Evolutionary conservation across 2,329 filamentous ascomycete genomes (phyloP), one percentile per base, ranked within the genome.

Genomic region (Xylariaceae sp.): DNA sequence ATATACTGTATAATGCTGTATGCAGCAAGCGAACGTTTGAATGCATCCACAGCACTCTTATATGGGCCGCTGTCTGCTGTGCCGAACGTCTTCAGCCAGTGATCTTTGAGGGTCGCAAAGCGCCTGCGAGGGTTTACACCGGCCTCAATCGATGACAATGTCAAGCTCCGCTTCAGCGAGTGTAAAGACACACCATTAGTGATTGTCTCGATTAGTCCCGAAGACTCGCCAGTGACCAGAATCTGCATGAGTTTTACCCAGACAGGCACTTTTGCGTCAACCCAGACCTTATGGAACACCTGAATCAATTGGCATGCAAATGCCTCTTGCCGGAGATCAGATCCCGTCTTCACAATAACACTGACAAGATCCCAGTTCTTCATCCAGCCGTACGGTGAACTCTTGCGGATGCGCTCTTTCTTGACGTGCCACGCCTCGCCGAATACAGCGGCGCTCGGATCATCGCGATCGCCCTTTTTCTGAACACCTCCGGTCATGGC

Each of bases 201-300:
- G 68, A 94, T 94, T 4, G 90, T 94, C 76, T 94, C 90, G 66
- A 94, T 90, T 51, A 94, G 81, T 2, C 90, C 90, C 1, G 88
- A 92, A 7, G 88, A 90, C 75, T 93, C 90, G 62, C 90, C 90
- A 4, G 89, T 93, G 47, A 94, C 90, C 55, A 94, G 77, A 56
- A 94, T 94, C 56, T 89, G 85, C 90, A 94, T 94, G 60, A 88
- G 80, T 75, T 92, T 92, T 17, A 92, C 88, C 90, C 90, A 94
- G n/a, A 94, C 90, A 42, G 88, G 82, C 37, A 89, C 84, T 30
- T 80, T 77, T 13, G 88, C 87, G 63, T 92, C 89, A 51, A 85
- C 77, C 88, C 89, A 94, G 66, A 92, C 92, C 75, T 88, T 89
- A 69, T 89, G 82, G 74, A 90, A 94, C 10, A 92, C 88, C 59